phyloP scores from a whole-genome alignment of 2,329 filamentous ascomycete species.

The Epichloe sylvatica region DNA sequence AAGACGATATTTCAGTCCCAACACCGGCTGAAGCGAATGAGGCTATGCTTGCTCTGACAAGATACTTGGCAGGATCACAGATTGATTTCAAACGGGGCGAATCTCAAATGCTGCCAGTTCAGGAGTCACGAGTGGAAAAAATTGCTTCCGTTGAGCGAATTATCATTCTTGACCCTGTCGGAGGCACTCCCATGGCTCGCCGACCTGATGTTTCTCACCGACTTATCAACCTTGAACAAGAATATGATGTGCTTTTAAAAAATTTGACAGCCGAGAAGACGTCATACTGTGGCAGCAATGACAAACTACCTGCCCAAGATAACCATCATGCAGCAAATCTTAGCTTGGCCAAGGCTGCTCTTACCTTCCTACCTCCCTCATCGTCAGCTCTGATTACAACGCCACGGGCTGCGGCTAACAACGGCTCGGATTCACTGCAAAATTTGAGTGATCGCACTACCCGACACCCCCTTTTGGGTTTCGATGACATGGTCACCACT shows the following conservation, averaged over 20 bases:
- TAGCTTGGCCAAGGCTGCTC: conserved; percentile 51
- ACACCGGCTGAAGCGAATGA: conserved; percentile 37
- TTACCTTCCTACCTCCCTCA: conserved; percentile 65
- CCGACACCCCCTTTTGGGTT: conserved; percentile 38
- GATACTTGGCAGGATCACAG: conserved; percentile 58
- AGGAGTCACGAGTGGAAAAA: conserved; percentile 27
- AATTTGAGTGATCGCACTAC: conserved; percentile 8
- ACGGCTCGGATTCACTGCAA: conserved; percentile 4
- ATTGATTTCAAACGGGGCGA: conserved; percentile 14
- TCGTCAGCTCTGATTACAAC: conserved; percentile 85
- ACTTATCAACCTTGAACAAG: conserved; percentile 89
- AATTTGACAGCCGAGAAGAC: conserved; percentile 34
- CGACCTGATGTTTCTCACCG: conserved; percentile 24
- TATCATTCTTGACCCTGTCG: conserved; percentile 75
- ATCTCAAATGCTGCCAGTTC: conserved; percentile 10
- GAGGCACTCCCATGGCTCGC: conserved; percentile 59
- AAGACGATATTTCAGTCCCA: conserved; percentile 25
- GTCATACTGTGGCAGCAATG: background rate
- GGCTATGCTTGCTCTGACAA: conserved; percentile 61
- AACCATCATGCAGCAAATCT: conserved; percentile 55
- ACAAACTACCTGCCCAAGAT: conserved; percentile 6
- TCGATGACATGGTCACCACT: conserved; percentile 38
- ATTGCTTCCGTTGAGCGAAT: conserved; percentile 63
- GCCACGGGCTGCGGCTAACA: conserved; percentile 60
- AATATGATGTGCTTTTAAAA: conserved; percentile 55